Evolutionary conservation across 345 rosid species (phyloP).

Genomic region (Anastatica hierochuntica): DNA sequence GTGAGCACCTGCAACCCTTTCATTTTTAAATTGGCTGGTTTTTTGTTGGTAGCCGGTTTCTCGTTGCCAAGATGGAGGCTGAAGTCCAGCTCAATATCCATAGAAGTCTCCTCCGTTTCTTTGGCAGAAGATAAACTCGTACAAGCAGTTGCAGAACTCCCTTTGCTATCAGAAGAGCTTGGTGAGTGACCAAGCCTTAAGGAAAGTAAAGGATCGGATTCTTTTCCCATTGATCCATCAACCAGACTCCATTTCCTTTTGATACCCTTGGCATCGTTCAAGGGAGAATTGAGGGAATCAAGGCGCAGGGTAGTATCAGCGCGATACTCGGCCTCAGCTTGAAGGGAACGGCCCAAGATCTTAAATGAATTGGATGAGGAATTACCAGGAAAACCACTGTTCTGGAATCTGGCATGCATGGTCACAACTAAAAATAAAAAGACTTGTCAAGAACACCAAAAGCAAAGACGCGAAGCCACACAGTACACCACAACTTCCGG

Average conservation of each 20-base stretch:
- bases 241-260: slow-evolving; percentile 72
- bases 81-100: slow-evolving; percentile 79
- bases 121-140: slow-evolving; percentile 64
- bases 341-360: slow-evolving; percentile 40
- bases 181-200: slow-evolving; percentile 63
- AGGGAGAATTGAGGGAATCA: slow-evolving; percentile 51
- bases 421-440: slow-evolving; percentile 18
- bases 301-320: slow-evolving; percentile 67
- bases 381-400: slow-evolving; percentile 39
- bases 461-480: slow-evolving; percentile 25
- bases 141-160: slow-evolving; percentile 70
- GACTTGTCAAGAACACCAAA: slow-evolving; percentile 35
- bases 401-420: slow-evolving; percentile 53
- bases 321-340: slow-evolving; percentile 19
- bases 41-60: slow-evolving; percentile 33
- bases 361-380: slow-evolving; percentile 45
- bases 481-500: slow-evolving; percentile 55
- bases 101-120: slow-evolving; percentile 77
- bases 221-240: slow-evolving; percentile 28
- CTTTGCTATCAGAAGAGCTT: slow-evolving; percentile 92
- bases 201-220: slow-evolving; percentile 54
- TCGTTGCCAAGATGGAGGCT: slow-evolving; percentile 74
- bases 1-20: slow-evolving; percentile 27
- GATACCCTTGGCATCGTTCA: slow-evolving; percentile 39
- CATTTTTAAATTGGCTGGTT: slow-evolving; percentile 21